These are phyloP conservation scores for Epichloe scottii DNA, from an alignment of 2,329 filamentous ascomycete genomes.

Conservation along the genomic window DNA sequence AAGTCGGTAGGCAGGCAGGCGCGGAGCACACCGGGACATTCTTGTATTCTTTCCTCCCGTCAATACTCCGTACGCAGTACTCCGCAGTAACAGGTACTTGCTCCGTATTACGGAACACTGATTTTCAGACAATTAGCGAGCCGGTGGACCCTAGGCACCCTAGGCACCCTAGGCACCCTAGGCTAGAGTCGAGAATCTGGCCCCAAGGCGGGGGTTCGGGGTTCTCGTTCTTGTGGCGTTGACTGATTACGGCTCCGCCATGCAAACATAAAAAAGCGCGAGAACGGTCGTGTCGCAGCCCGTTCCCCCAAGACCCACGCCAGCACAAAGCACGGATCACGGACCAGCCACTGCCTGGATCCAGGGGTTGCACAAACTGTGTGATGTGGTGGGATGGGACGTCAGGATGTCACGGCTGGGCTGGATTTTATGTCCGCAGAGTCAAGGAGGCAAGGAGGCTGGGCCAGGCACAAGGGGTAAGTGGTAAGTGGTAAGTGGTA, in stretches of 20 bases:
- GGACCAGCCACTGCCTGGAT: not conserved
- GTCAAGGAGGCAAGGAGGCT: not conserved
- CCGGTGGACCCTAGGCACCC: not conserved
- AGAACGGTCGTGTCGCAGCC: no score
- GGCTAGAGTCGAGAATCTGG: not conserved
- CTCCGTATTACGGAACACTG: not conserved
- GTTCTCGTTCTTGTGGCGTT: not conserved
- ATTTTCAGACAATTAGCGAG: not conserved
- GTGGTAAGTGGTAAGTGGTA: no score
- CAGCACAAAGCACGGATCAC: not conserved
- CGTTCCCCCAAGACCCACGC: not conserved
- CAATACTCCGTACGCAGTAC: not conserved
- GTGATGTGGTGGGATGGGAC: not conserved
- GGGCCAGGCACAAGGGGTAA: no score
- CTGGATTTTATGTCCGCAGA: not conserved
- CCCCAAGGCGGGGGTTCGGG: not conserved
- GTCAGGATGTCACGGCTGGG: not conserved
- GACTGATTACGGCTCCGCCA: not conserved
- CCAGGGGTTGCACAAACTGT: slow-evolving; percentile 3
- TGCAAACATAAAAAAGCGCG: not conserved
- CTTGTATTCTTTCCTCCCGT: slow-evolving; percentile 1
- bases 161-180: no score
- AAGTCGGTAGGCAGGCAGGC: no score
- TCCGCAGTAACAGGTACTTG: not conserved
- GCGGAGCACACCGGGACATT: not conserved